Conservation (phyloP, 1,284 basidiomycete genomes). For the Hymenochaete sp. region DNA sequence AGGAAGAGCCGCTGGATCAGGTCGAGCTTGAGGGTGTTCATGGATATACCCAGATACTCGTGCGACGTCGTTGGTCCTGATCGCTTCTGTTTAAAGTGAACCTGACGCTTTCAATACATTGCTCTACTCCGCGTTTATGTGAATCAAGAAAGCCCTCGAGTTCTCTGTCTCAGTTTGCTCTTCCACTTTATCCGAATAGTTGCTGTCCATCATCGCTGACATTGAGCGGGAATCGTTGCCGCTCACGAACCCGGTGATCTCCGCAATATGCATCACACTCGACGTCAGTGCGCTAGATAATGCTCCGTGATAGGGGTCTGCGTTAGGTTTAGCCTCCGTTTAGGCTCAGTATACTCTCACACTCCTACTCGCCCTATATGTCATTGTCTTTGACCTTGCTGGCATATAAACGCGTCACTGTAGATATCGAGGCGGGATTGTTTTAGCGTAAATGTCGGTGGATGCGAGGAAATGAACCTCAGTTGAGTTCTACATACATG, state of each 20-base stretch:
- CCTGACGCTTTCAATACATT: constrained; percentile 24
- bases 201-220: constrained; percentile 62
- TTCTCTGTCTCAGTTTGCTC: constrained; percentile 59
- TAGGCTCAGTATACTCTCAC: constrained; percentile 55
- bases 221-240: constrained; percentile 68
- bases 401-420: constrained; percentile 24
- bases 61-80: constrained; percentile 24
- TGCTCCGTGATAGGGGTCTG: constrained; percentile 78
- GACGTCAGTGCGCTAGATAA: constrained; percentile 64
- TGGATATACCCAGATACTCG: constrained; percentile 32
- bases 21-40: constrained; percentile 28
- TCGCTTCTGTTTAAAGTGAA: neutral
- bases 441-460: constrained; percentile 26
- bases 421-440: constrained; percentile 43
- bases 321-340: constrained; percentile 45
- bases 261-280: no score
- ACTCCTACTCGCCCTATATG: constrained; percentile 39
- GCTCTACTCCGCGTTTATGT: constrained; percentile 23
- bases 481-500: constrained; percentile 42
- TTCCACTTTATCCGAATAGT: constrained; percentile 35
- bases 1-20: constrained; percentile 24
- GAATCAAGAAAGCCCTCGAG: constrained; percentile 46
- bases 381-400: constrained; percentile 29
- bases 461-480: constrained; percentile 29
- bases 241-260: constrained; percentile 30